These are phyloP conservation scores for Leccinum aurantiacum DNA, from an alignment of 768 basidiomycete genomes.

Conservation along the genomic window DNA sequence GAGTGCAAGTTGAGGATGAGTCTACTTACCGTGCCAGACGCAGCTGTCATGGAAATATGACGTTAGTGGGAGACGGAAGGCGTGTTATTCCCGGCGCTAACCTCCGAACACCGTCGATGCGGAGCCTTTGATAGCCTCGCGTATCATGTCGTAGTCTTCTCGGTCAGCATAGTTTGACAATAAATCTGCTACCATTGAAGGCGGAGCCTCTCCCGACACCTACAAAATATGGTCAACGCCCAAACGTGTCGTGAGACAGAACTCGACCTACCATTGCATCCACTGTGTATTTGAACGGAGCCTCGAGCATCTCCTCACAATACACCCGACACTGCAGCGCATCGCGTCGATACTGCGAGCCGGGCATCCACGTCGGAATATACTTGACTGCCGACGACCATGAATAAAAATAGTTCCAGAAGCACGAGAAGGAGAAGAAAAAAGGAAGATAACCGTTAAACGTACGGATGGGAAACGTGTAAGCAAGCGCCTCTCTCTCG, in stretches of 20 bases:
- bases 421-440: background rate
- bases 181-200: conserved; percentile 3
- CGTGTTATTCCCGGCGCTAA: background rate
- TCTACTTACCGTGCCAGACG: conserved; percentile 3
- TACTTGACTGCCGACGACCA: conserved; percentile 4
- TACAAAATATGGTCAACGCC: background rate
- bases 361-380: conserved; percentile 11
- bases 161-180: background rate
- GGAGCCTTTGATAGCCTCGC: conserved; percentile 1
- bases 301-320: conserved; percentile 20
- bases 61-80: background rate
- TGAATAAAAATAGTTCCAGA: background rate
- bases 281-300: background rate
- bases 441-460: background rate
- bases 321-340: conserved; percentile 14
- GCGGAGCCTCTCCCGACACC: conserved; percentile 1
- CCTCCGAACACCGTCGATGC: conserved; percentile 7
- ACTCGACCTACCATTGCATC: background rate
- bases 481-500: conserved; percentile 2
- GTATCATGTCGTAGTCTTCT: background rate
- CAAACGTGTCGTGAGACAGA: background rate
- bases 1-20: background rate
- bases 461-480: conserved; percentile 4
- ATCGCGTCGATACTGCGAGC: conserved; percentile 3
- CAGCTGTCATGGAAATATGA: background rate